These are phyloP conservation scores for Lepiota brunneoincarnata DNA, from an alignment of 768 basidiomycete genomes.

Conservation along the genomic window DNA sequence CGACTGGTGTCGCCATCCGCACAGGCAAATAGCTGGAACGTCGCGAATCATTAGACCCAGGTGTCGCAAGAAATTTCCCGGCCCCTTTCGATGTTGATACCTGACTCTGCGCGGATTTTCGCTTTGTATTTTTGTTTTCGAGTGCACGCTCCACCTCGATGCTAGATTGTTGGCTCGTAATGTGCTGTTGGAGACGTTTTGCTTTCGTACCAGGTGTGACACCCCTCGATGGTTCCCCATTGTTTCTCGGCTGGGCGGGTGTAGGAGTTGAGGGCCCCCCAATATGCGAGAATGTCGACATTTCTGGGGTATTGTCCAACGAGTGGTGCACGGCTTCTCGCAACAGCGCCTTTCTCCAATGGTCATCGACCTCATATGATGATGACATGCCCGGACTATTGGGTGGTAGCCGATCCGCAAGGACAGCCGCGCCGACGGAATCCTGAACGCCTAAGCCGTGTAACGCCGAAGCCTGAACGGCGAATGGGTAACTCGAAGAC, in stretches of 20 bases:
- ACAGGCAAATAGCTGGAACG: conserved; percentile 44
- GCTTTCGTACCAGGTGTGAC: conserved; percentile 21
- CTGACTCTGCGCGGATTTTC: conserved; percentile 26
- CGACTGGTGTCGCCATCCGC: conserved; percentile 65
- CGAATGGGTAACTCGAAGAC: conserved; percentile 66
- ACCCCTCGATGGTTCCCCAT: conserved; percentile 10
- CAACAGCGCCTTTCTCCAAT: conserved; percentile 76
- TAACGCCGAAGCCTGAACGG: conserved; percentile 71
- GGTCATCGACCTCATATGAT: conserved; percentile 52
- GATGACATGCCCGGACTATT: conserved; percentile 57
- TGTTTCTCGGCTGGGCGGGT: conserved; percentile 26
- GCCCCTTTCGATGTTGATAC: conserved; percentile 21
- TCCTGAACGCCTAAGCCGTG: conserved; percentile 73
- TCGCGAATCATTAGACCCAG: conserved; percentile 24
- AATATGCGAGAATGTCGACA: conserved; percentile 44
- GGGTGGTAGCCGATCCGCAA: conserved; percentile 71
- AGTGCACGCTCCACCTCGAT: conserved; percentile 25
- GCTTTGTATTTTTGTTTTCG: conserved; percentile 20
- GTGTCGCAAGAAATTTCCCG: conserved; percentile 26
- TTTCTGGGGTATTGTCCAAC: conserved; percentile 50
- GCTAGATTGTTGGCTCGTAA: conserved; percentile 45
- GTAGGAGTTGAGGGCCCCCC: conserved; percentile 38
- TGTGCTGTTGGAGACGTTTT: conserved; percentile 24
- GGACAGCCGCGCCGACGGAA: conserved; percentile 70
- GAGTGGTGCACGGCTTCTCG: conserved; percentile 80